Conservation (phyloP, 2,329 filamentous ascomycete genomes). For the Coniochaeta sp. region DNA sequence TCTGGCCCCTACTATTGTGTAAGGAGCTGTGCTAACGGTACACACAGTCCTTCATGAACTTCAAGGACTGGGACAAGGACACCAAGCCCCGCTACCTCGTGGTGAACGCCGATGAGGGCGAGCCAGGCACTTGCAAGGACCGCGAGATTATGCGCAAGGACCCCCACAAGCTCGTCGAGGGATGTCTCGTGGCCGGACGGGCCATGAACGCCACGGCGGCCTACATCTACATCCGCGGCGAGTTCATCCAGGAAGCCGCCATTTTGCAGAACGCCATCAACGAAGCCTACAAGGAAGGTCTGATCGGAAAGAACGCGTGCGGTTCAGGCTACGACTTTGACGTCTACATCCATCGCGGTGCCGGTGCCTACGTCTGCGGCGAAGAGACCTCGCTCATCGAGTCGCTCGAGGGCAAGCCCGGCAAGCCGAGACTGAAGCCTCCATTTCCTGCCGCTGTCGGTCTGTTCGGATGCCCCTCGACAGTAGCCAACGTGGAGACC, state of each 20-base stretch:
- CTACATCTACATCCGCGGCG: constrained; percentile 98
- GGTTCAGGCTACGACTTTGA: constrained; percentile 97
- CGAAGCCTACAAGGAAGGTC: constrained; percentile 88
- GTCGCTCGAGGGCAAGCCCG: constrained; percentile 95
- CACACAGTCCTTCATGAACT: constrained; percentile 94
- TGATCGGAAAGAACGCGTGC: constrained; percentile 98
- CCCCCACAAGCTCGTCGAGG: constrained; percentile 97
- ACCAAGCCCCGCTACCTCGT: constrained; percentile 92
- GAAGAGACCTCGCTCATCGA: constrained; percentile 98
- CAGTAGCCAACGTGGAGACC: constrained; percentile 97
- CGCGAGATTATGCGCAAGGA: constrained; percentile 99
- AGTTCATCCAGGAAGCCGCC: constrained; percentile 94
- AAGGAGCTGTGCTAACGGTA: background rate
- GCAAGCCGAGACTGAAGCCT: constrained; percentile 97
- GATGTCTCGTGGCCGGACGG: constrained; percentile 88
- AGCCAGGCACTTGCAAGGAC: constrained; percentile 98
- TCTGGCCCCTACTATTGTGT: background rate
- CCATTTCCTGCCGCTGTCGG: constrained; percentile 96
- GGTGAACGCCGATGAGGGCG: constrained; percentile 97
- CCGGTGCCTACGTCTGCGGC: constrained; percentile 95
- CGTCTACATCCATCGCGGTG: constrained; percentile 91
- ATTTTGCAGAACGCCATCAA: constrained; percentile 93
- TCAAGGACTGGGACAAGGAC: constrained; percentile 99
- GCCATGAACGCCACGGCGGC: constrained; percentile 98
- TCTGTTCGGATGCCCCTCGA: constrained; percentile 95